Evolutionary conservation across 345 rosid genomes (phyloP).

Genomic region (Populus ilicifolia): DNA sequence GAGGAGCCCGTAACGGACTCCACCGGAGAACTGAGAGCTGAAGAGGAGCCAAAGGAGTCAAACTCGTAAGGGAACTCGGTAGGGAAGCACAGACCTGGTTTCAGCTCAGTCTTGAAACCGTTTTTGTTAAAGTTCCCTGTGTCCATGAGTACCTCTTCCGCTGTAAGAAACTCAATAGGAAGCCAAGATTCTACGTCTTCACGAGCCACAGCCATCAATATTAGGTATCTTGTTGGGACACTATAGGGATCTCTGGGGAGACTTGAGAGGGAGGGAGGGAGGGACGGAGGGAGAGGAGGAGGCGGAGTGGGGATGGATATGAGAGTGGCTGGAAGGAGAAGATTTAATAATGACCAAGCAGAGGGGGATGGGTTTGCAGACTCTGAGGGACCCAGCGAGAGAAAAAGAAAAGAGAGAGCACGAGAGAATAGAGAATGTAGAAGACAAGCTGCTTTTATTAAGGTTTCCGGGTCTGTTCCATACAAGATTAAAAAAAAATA

Average conservation of each 20-base stretch:
- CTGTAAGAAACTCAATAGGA: constrained; percentile 12
- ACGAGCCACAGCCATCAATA: background rate
- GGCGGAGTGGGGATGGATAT: background rate
- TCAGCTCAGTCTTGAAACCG: background rate
- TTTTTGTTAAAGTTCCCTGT: background rate
- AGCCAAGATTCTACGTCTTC: constrained; percentile 7
- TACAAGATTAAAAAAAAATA: background rate
- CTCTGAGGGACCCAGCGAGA: constrained; percentile 11
- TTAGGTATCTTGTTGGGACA: too few relatives aligned
- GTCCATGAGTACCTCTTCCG: constrained; percentile 13
- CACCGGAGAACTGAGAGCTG: constrained; percentile 12
- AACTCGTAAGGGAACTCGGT: constrained; percentile 35
- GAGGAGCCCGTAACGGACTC: constrained; percentile 5
- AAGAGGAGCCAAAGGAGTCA: constrained; percentile 12
- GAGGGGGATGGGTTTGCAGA: constrained; percentile 19
- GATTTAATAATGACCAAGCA: constrained; percentile 17
- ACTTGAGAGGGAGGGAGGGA: background rate
- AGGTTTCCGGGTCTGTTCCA: constrained; percentile 42
- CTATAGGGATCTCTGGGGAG: too few relatives aligned
- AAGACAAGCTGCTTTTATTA: constrained; percentile 53
- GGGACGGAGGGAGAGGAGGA: background rate
- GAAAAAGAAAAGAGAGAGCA: background rate
- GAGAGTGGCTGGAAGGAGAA: constrained; percentile 16
- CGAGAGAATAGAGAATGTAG: constrained; percentile 32
- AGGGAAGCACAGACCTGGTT: constrained; percentile 13